Base-by-base conservation (phyloP, 1,284 basidiomycete species). In the Fomitopsis betulina region DNA sequence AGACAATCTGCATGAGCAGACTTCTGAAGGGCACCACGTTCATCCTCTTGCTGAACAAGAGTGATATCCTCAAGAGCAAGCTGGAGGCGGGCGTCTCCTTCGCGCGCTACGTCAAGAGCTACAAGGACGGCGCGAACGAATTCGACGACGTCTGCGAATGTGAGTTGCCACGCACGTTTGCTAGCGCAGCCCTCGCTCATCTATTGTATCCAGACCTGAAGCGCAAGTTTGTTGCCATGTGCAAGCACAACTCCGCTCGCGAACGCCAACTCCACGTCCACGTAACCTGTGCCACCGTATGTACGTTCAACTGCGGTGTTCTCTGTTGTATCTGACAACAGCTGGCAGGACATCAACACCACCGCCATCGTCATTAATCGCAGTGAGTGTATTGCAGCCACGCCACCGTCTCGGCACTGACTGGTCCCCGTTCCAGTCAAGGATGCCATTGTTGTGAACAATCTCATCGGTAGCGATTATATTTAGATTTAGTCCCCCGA, bases 41-140 rank as follows among this genome's bases (percentile, higher is more conserved):
- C 58, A 79, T 87, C 45, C 67, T 87, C 13, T 78, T 87, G 64
- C 73, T 87, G 12, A 87, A 87, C 72, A 87, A 87, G 64, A 76
- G 77, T 58, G 85, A 87, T 65, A 76, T 87, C 54, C 70, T 87
- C 15, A 75, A 80, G 25, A 68, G 72, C 30, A 84, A 86, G 64
- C 73, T 87, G 17, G 72, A 76, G 59, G 62, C 78, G 2, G 84
- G 83, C 2, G 68, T 83, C 23, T 70, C 33, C 19, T 27, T 38
- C 33, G 38, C 19, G 35, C 54, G 21, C 10, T 43, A 79, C 61
- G 80, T 86, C 7, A 76, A 77, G 9, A 76, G 77, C 10, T 87
- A 83, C 66, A 72, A 73, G 42, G 76, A 72, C 21, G 67, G 76
- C 59, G 75, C 79, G 4, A 87, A 87, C 62, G 78, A 81, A 25